These are phyloP conservation scores for Lactifluus volemus DNA, from an alignment of 768 basidiomycete species.

Conservation along the genomic window DNA sequence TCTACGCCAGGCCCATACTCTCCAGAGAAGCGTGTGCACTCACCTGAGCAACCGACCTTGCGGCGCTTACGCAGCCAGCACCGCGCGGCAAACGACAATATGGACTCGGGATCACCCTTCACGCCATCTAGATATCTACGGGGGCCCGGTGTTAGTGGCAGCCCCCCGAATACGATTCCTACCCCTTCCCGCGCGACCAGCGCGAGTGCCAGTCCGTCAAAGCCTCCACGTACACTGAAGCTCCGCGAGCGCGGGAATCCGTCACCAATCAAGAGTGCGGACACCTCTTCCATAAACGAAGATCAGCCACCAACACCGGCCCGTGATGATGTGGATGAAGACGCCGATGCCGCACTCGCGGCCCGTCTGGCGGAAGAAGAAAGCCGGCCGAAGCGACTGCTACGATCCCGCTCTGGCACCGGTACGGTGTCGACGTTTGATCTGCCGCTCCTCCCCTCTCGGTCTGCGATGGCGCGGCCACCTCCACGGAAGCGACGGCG, in stretches of 20 bases:
- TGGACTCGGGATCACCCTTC: not conserved
- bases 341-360: constrained; percentile 24
- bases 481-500: constrained; percentile 26
- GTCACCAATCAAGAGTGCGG: not conserved
- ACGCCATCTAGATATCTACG: constrained; percentile 15
- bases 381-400: constrained; percentile 21
- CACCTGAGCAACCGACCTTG: constrained; percentile 6
- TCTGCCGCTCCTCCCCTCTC: constrained; percentile 6
- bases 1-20: constrained; percentile 8
- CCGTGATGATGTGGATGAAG: constrained; percentile 14
- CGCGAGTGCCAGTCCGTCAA: constrained; percentile 5
- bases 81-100: not conserved
- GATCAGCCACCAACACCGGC: constrained; percentile 11
- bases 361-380: constrained; percentile 26
- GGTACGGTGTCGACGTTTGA: constrained; percentile 16
- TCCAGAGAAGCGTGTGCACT: constrained; percentile 13
- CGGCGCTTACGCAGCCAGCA: constrained; percentile 17
- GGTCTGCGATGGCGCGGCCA: not conserved
- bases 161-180: constrained; percentile 9
- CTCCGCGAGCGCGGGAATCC: not conserved
- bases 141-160: constrained; percentile 14
- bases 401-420: constrained; percentile 27
- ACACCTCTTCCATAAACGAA: constrained; percentile 21
- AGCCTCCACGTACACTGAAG: not conserved
- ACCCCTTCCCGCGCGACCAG: constrained; percentile 7